Evolutionary conservation across 306 rosid genomes (phyloP), one percentile per base, ranked within the genome.

Genomic region (Inga oerstediana): DNA sequence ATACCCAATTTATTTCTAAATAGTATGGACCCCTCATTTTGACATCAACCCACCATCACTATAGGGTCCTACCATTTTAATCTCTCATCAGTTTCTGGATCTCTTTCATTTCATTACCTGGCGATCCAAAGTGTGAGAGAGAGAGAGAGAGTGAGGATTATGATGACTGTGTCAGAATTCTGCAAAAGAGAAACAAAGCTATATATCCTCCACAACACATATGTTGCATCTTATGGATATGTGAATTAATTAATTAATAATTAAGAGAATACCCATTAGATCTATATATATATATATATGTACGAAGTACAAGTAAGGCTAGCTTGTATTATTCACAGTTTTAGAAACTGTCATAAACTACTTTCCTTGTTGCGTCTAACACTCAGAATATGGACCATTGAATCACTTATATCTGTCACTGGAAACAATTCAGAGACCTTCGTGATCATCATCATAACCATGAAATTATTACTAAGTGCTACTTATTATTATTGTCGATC

Each of bases 31-130:
- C 85, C 81, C 81, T 10, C 71, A 11, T 17, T 41, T 79, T 82
- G 85, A 84, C 85, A 75, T 59, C 81, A 86, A 72, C 90, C 87
- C 87, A 85, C 83, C 85, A 43, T 41, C 85, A 43, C 19, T 15
- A 49, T 2, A 10, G 89, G 89, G 83, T 64, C 69, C 82, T 80
- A 43, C 52, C 67, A 37, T 45, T 76, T 76, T 76, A 74, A 43
- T 59, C 43, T 70, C 52, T 24, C 76, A 77, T 24, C 76, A 77
- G 61, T 41, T 34, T 83, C 80, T 78, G 78, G 76, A 17, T 45
- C 72, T 79, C 34, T 51, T 64, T 86, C 12, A 59, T 59, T 59
- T 86, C 20, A 59, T 59, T 59, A 59, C 35, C 66, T 22, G 66
- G 34, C 74, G 59, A 41, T 58, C 82, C 80, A 67, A 61, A 9